Conservation (phyloP, 23 red algal genomes). For the Gracilariopsis chorda region DNA sequence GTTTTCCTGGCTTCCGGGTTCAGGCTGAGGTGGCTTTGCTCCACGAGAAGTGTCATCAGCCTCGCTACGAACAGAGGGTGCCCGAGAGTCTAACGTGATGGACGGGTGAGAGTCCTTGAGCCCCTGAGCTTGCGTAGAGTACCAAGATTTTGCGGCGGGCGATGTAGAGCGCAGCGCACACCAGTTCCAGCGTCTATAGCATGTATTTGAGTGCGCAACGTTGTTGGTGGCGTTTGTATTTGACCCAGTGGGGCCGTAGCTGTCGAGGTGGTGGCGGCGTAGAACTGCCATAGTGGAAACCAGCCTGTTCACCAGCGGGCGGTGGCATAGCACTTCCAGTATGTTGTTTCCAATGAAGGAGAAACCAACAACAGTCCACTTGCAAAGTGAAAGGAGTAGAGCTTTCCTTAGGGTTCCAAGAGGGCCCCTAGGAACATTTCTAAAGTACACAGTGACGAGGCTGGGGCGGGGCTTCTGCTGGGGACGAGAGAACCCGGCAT, state of each 20-base stretch:
- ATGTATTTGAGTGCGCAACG: not conserved
- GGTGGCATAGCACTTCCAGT: not conserved
- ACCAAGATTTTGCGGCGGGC: not conserved
- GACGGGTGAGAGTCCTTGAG: too few species aligned
- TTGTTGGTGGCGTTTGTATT: not conserved
- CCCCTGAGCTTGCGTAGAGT: not conserved
- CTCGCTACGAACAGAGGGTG: not conserved
- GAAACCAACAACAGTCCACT: not conserved
- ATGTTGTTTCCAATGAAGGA: not conserved
- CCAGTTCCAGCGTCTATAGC: not conserved
- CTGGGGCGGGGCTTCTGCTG: not conserved
- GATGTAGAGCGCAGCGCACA: not conserved
- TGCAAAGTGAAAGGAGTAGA: not conserved
- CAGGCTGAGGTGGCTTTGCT: not conserved
- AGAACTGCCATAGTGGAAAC: constrained; percentile 12
- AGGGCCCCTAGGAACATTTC: not conserved
- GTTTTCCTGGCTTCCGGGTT: not conserved
- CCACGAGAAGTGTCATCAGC: not conserved
- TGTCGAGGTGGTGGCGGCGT: not conserved
- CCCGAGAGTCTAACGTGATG: too few species aligned
- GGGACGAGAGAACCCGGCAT: not conserved
- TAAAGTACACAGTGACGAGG: constrained; percentile 2
- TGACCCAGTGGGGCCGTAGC: not conserved
- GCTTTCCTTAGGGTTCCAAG: not conserved
- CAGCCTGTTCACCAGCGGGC: not conserved